Conservation (phyloP, 192 early-diverging fungal genomes). For the Podila clonocystis region DNA sequence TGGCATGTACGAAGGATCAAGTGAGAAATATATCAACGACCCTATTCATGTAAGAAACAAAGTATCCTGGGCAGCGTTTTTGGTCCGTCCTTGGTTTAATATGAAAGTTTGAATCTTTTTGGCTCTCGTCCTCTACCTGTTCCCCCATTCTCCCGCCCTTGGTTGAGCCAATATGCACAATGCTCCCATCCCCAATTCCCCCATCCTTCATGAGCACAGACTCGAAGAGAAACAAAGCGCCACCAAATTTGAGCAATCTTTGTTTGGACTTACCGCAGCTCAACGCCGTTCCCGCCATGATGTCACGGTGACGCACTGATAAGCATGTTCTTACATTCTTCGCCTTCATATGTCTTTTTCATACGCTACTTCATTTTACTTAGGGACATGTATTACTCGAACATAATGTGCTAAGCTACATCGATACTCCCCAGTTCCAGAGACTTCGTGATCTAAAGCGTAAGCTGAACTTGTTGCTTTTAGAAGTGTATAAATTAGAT, state of each 20-base stretch:
- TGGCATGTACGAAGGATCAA: slow-evolving; percentile 29
- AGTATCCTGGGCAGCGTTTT: not conserved
- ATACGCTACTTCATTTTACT: not conserved
- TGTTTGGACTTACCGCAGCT: slow-evolving; percentile 1
- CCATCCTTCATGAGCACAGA: not conserved
- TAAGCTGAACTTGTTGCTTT: slow-evolving; percentile 11
- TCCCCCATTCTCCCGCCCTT: not conserved
- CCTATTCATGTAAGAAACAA: slow-evolving; percentile 71
- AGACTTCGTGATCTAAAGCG: slow-evolving; percentile 92
- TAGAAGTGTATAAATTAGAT: no score
- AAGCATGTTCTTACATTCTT: no score
- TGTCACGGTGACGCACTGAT: no score
- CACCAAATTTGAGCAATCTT: slow-evolving; percentile 25
- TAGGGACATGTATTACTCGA: slow-evolving; percentile 83
- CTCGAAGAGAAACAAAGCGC: not conserved
- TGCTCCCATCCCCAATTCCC: no score
- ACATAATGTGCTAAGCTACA: slow-evolving; percentile 68
- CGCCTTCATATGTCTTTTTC: not conserved
- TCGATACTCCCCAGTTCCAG: slow-evolving; percentile 98
- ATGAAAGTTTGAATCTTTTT: not conserved
- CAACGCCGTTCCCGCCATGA: no score
- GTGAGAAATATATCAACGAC: slow-evolving; percentile 72
- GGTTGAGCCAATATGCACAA: not conserved
- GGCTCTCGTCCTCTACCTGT: not conserved
- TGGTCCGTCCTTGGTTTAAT: not conserved